Base-by-base conservation (phyloP, 2,329 filamentous ascomycete species). In the Akanthomyces muscarius region DNA sequence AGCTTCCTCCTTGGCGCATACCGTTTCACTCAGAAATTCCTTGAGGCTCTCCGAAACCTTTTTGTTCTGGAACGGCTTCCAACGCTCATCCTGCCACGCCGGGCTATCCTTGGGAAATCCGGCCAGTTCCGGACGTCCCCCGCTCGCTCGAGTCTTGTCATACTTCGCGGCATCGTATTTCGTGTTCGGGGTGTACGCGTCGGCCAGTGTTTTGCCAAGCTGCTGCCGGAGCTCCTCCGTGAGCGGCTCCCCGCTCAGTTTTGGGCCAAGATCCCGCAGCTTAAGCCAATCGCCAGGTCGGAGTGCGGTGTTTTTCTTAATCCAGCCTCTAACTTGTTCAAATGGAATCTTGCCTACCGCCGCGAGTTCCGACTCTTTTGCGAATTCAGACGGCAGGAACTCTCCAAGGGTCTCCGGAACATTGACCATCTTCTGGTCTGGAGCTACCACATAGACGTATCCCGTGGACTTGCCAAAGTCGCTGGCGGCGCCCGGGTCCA, bases 401-500 rank as follows among this genome's bases (percentile, higher is more conserved):
- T 54, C 21, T 10, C 36, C 36, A 8, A 54, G 52, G 1, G 52
- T 54, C 36, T 54, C 36, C 0, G 52, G 52, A 13, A 54, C 52
- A 25, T 42, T 54, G 52, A 54, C 18, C 33, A 54, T 25, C 52
- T 54, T 41, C 21, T 25, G 3, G 52, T 54, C 52, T 18, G 36
- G 52, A 5, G 52, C 52, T 11, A 54, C 14, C 21, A 54, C 36
- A 21, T 54, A 54, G 18, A 54, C 52, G 14, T 41, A 54, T 10
- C 52, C 52, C 13, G 52, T 25, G 14, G 52, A 54, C 14, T n/a
- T 4, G 52, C 52, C 52, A 42, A 54, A 54, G 52, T 54, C 52
- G 36, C 52, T 54, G 52, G 52, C 52, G 7, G 52, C 52, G 36
- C 13, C 52, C 13, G 52, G 33, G 52, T 54, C 52, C 52, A 54